phyloP scores from a whole-genome alignment of 2,329 filamentous ascomycete genomes.

The Annulohypoxylon truncatum region DNA sequence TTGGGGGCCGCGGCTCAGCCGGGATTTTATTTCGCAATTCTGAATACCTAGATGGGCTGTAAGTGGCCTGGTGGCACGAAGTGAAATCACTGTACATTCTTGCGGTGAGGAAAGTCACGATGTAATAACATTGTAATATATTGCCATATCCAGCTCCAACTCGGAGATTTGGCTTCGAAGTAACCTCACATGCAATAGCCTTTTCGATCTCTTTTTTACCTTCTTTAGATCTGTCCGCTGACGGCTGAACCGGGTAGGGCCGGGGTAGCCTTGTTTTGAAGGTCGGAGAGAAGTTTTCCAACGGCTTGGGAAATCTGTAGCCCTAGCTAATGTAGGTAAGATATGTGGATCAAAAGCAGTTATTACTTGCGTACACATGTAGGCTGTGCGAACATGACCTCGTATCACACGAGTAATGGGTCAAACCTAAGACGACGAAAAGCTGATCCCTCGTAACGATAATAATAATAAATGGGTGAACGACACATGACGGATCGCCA shows the following conservation, averaged over 20 bases:
- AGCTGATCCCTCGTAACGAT: slow-evolving; percentile 20
- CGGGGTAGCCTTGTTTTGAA: slow-evolving; percentile 35
- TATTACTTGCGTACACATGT: slow-evolving; percentile 29
- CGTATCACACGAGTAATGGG: slow-evolving; percentile 37
- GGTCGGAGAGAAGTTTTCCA: slow-evolving; percentile 41
- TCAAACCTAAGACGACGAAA: slow-evolving; percentile 15
- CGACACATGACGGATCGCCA: slow-evolving; percentile 32
- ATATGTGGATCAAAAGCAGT: slow-evolving; percentile 24
- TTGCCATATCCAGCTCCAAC: neutral
- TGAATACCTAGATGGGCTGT: neutral
- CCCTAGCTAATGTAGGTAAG: slow-evolving; percentile 24
- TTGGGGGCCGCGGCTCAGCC: slow-evolving; percentile 21
- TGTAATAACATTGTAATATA: neutral
- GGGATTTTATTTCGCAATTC: slow-evolving; percentile 8
- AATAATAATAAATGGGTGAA: slow-evolving; percentile 8
- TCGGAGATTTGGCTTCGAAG: slow-evolving; percentile 8
- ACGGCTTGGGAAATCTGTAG: slow-evolving; percentile 34
- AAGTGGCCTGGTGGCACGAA: neutral
- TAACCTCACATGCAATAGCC: neutral
- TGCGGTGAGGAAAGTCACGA: slow-evolving; percentile 8
- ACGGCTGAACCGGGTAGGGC: slow-evolving; percentile 29
- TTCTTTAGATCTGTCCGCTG: slow-evolving; percentile 1
- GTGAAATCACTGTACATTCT: neutral
- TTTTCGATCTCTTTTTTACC: slow-evolving; percentile 19
- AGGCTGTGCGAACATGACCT: slow-evolving; percentile 31